These are phyloP conservation scores for Talaromyces funiculosus DNA, from an alignment of 2,329 filamentous ascomycete genomes.

Conservation along the genomic window DNA sequence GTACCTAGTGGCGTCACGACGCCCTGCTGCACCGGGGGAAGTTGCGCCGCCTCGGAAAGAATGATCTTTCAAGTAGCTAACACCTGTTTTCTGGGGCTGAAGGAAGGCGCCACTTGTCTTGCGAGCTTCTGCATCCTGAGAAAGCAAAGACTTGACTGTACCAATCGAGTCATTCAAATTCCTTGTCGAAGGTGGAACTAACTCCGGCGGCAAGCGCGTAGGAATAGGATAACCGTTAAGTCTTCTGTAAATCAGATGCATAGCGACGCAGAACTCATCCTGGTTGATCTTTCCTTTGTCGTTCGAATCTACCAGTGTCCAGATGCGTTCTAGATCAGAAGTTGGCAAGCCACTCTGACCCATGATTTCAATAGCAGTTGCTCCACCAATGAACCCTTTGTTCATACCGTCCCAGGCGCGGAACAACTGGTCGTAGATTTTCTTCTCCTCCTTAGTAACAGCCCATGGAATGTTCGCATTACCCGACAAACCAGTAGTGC, in stretches of 20 bases:
- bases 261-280: conserved; percentile 95
- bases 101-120: conserved; percentile 86
- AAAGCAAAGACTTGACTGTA: conserved; percentile 82
- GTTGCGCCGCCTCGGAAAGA: conserved; percentile 70
- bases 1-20: conserved; percentile 94
- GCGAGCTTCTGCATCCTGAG: conserved; percentile 80
- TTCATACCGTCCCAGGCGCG: conserved; percentile 92
- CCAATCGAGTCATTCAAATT: conserved; percentile 92
- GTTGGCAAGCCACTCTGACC: conserved; percentile 92
- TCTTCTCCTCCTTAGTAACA: conserved; percentile 98
- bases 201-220: conserved; percentile 77
- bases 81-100: conserved; percentile 92
- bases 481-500: conserved; percentile 78
- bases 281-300: conserved; percentile 92
- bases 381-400: conserved; percentile 87
- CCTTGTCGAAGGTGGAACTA: conserved; percentile 88
- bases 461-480: conserved; percentile 98
- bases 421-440: conserved; percentile 90
- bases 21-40: conserved; percentile 52
- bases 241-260: conserved; percentile 98
- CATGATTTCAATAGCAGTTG: conserved; percentile 93
- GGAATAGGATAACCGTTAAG: conserved; percentile 93
- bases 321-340: conserved; percentile 81
- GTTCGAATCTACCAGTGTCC: conserved; percentile 88
- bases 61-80: conserved; percentile 93